phyloP scores from a whole-genome alignment of 805 yeast species.

The Cyberlindnera maritima region DNA sequence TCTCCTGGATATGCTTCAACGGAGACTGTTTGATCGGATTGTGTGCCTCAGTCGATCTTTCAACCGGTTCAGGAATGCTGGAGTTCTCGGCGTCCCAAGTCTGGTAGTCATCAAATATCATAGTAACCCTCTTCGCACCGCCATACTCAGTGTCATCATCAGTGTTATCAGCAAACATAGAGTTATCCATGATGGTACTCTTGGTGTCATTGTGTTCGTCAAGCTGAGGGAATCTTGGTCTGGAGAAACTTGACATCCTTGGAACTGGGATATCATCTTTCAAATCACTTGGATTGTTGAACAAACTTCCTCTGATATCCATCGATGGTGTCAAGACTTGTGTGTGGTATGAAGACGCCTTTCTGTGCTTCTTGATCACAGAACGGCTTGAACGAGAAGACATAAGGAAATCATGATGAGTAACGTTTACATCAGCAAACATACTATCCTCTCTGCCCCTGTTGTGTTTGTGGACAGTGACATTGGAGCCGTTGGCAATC shows the following conservation, averaged over 20 bases:
- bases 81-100: conserved; percentile 1
- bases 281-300: conserved; percentile 21
- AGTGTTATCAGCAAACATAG: conserved; percentile 26
- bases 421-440: conserved; percentile 21
- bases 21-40: conserved; percentile 22
- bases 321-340: conserved; percentile 11
- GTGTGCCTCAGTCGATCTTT: not conserved
- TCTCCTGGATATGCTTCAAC: conserved; percentile 24
- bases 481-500: conserved; percentile 27
- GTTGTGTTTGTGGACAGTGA: conserved; percentile 21
- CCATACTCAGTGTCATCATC: conserved; percentile 23
- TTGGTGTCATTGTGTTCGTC: conserved; percentile 19
- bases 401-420: conserved; percentile 10
- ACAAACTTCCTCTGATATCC: conserved; percentile 26
- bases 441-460: conserved; percentile 24
- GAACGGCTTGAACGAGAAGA: conserved; percentile 20
- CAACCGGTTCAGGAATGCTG: conserved; percentile 3
- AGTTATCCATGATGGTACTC: conserved; percentile 22
- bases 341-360: conserved; percentile 16
- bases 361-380: conserved; percentile 24
- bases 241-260: conserved; percentile 11
- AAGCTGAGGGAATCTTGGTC: conserved; percentile 14
- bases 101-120: conserved; percentile 26
- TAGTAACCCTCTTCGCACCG: conserved; percentile 27
- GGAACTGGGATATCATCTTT: conserved; percentile 18